Evolutionary conservation across 768 basidiomycete species (phyloP).

Genomic region (Pisolithus microcarpus): DNA sequence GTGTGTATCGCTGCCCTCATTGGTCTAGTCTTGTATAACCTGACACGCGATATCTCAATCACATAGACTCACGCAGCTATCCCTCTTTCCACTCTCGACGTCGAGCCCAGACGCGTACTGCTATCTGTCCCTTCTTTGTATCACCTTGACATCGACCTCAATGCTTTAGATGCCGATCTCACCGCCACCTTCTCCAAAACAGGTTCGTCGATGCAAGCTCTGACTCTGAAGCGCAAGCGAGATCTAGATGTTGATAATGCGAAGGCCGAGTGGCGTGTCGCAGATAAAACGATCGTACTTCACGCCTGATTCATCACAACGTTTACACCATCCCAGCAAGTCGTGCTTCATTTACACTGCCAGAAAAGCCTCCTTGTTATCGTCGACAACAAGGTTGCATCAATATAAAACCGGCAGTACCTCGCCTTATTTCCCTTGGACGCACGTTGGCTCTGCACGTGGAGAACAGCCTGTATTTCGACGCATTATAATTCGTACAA

Average conservation of each 20-base stretch:
- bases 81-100: constrained; percentile 46
- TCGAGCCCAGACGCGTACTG: constrained; percentile 56
- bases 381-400: too few relatives aligned
- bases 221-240: constrained; percentile 51
- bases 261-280: constrained; percentile 61
- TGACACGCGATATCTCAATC: neutral
- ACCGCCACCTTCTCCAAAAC: constrained; percentile 17
- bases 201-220: constrained; percentile 19
- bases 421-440: too few relatives aligned
- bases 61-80: constrained; percentile 42
- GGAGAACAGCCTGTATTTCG: too few relatives aligned
- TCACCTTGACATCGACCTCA: constrained; percentile 51
- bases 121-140: constrained; percentile 43
- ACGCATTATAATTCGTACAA: too few relatives aligned
- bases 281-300: constrained; percentile 43
- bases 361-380: too few relatives aligned
- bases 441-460: too few relatives aligned
- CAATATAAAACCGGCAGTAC: too few relatives aligned
- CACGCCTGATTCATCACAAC: constrained; percentile 29
- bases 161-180: constrained; percentile 50
- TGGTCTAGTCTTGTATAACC: constrained; percentile 6
- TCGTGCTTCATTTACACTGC: too few relatives aligned
- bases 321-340: too few relatives aligned
- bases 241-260: constrained; percentile 57
- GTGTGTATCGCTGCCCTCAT: constrained; percentile 34